Evolutionary conservation across 225 moss, liverwort and hornwort species (phyloP), one percentile per base, ranked within the genome.

Genomic region (Rhytidiadelphus loreus): DNA sequence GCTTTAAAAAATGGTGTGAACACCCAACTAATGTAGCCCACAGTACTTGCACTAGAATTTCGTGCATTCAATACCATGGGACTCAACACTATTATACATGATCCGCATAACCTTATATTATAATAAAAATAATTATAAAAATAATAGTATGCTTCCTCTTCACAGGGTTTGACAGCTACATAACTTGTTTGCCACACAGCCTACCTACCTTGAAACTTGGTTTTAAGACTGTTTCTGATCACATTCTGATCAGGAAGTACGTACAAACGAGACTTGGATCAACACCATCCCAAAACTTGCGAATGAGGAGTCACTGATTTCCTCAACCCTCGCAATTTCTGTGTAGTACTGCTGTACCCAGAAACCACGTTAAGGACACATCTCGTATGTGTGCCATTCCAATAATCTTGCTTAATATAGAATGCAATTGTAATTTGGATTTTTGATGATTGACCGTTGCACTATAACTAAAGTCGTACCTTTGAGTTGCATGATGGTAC

Each of bases 281-380:
- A 23, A 72, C 16, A 44, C 55, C 30, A 61, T n/a, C 8, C 22
- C 21, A 80, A 39, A 69, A 20, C 65, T 30, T 71, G 62, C 8
- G 28, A 39, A 62, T 30, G 39, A 58, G 64, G 53, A 61, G 55
- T 55, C 53, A 24, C 30, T 2, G 15, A 30, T 69, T 66, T 68
- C 76, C 59, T 81, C 60, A 44, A 26, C 28, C 9, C 58, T 63
- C 37, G 30, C 80, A 70, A 59, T 48, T 81, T 41, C 35, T 7
- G 6, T 33, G 83, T 55, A 14, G 29, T 41, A 11, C 2, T 1
- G 32, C 2, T 1, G 32, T 15, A 53, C 53, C 3, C 0, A 1
- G 14, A 35, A 77, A 55, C 37, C 37, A 55, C 53, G 15, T 37
- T n/a, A 10, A 2, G 2, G n/a, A 56, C 26, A 56, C 4, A 50